Percentiles rank a stretch among this genome's conserved stretches.
Evolutionary conservation across 2,329 filamentous ascomycete species (phyloP).

Genomic region (Pleomassaria siparia): DNA sequence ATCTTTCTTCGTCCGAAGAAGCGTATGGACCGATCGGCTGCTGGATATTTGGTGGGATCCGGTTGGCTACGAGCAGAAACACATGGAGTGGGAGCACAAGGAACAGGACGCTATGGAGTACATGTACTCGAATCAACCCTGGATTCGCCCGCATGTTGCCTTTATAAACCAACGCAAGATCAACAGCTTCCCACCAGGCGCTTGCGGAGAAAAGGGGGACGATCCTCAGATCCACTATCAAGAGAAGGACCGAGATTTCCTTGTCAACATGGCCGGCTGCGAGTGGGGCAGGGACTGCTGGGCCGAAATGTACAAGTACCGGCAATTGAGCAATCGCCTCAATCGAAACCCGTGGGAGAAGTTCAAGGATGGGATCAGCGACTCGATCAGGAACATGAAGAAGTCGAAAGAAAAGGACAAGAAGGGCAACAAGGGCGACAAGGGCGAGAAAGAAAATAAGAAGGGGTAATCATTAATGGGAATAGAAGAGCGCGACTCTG

Average conservation of each 20-base stretch:
- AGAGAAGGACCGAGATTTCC: slow-evolving; percentile 80
- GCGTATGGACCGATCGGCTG: slow-evolving; percentile 85
- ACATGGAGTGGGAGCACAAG: slow-evolving; percentile 99
- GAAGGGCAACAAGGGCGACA: slow-evolving; percentile 15
- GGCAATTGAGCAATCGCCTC: slow-evolving; percentile 84
- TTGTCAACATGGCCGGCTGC: slow-evolving; percentile 98
- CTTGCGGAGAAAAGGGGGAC: slow-evolving; percentile 76
- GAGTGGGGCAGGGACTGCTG: slow-evolving; percentile 97
- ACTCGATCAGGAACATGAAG: slow-evolving; percentile 36
- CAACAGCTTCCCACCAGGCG: slow-evolving; percentile 90
- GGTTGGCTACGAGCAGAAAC: slow-evolving; percentile 94
- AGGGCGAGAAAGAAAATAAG: slow-evolving; percentile 5
- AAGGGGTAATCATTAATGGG: slow-evolving; percentile 17
- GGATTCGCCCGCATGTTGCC: slow-evolving; percentile 83
- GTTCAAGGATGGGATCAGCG: slow-evolving; percentile 51
- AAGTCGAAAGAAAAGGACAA: slow-evolving; percentile 32
- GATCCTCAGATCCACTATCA: slow-evolving; percentile 83
- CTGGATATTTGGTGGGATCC: slow-evolving; percentile 99
- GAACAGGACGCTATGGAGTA: slow-evolving; percentile 95
- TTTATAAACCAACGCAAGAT: slow-evolving; percentile 91
- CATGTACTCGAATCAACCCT: slow-evolving; percentile 87
- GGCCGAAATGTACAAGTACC: slow-evolving; percentile 96
- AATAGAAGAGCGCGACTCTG: slow-evolving; percentile 5
- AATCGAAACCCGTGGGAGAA: slow-evolving; percentile 83
- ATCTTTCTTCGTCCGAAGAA: slow-evolving; percentile 87